phyloP scores from a whole-genome alignment of 1,284 basidiomycete species.

The Leccinum cinnamomeum region DNA sequence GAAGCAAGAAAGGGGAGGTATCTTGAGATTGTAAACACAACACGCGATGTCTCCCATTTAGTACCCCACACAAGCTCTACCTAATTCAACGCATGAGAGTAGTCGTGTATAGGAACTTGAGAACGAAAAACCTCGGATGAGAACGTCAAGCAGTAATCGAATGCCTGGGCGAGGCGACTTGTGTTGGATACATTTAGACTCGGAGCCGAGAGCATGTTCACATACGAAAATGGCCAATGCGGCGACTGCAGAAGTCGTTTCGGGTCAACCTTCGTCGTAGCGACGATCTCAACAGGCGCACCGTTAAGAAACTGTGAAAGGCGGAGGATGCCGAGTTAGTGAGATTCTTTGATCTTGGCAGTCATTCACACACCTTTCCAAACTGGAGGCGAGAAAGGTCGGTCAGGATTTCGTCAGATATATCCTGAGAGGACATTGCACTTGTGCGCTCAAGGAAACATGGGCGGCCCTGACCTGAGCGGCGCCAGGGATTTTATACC shows the following conservation, averaged over 20 bases:
- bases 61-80: not conserved
- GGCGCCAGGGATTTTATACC: no score
- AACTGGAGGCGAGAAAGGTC: constrained; percentile 13
- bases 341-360: not conserved
- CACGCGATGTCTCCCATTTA: not conserved
- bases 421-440: no score
- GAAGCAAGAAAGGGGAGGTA: not conserved
- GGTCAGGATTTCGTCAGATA: no score
- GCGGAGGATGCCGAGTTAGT: not conserved
- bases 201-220: not conserved
- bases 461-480: not conserved
- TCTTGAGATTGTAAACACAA: not conserved
- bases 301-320: constrained; percentile 25
- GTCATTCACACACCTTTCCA: constrained; percentile 18
- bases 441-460: not conserved
- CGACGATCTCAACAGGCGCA: not conserved
- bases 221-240: constrained; percentile 23
- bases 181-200: not conserved
- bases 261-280: not conserved
- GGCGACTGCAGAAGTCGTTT: constrained; percentile 15
- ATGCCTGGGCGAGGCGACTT: not conserved
- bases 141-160: not conserved
- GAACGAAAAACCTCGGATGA: constrained; percentile 14
- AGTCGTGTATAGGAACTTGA: not conserved
- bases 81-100: not conserved